Percentiles rank a stretch among this genome's conserved stretches.
phyloP scores from a whole-genome alignment of 257 asterid species.

The Solanum ahanhuiri region DNA sequence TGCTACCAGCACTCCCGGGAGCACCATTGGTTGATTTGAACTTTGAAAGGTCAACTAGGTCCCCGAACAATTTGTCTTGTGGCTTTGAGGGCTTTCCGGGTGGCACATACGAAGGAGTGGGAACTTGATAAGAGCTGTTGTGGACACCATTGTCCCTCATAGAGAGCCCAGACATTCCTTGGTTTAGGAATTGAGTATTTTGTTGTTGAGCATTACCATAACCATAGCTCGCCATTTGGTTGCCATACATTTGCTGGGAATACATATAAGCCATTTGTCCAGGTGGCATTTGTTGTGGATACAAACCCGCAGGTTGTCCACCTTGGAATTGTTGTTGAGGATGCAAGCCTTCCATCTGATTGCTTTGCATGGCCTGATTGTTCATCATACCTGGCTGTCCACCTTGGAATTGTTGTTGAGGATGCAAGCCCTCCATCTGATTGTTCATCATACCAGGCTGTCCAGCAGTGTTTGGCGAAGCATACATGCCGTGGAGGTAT shows the following conservation, averaged over 20 bases:
- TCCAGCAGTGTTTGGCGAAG: slow-evolving; percentile 26
- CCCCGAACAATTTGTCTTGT: slow-evolving; percentile 70
- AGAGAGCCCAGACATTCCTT: slow-evolving; percentile 64
- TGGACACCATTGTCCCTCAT: slow-evolving; percentile 47
- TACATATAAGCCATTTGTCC: slow-evolving; percentile 71
- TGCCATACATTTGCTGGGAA: slow-evolving; percentile 60
- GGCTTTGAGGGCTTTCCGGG: slow-evolving; percentile 67
- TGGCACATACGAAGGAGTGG: slow-evolving; percentile 42
- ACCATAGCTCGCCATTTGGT: slow-evolving; percentile 52
- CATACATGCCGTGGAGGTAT: slow-evolving; percentile 32
- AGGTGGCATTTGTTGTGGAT: slow-evolving; percentile 60
- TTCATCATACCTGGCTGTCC: slow-evolving; percentile 12
- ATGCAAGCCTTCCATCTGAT: slow-evolving; percentile 26
- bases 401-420: slow-evolving; percentile 20
- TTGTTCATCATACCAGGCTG: slow-evolving; percentile 30
- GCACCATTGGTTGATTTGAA: slow-evolving; percentile 38
- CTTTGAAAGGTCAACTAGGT: slow-evolving; percentile 62
- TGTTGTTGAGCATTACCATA: slow-evolving; percentile 52
- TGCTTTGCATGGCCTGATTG: slow-evolving; percentile 31
- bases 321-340: slow-evolving; percentile 23
- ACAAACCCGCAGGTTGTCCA: slow-evolving; percentile 28
- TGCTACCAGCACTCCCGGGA: slow-evolving; percentile 32
- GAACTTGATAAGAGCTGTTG: slow-evolving; percentile 19
- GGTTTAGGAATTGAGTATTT: slow-evolving; percentile 54
- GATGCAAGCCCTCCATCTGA: slow-evolving; percentile 29